These are phyloP conservation scores for California macrophylla DNA, from an alignment of 441 rosid species.

Conservation along the genomic window DNA sequence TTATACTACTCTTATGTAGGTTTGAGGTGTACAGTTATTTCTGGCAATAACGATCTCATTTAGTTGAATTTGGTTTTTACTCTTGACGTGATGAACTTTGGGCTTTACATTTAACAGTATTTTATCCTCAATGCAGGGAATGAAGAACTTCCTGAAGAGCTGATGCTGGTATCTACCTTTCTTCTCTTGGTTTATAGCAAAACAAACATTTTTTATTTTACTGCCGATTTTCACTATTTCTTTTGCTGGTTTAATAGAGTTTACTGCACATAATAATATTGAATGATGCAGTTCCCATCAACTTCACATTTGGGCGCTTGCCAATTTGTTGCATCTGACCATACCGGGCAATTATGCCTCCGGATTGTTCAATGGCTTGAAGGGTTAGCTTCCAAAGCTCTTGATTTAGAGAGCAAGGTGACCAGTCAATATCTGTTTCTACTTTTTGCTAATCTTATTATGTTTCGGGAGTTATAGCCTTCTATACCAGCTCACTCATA, in stretches of 20 bases:
- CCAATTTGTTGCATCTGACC: conserved; percentile 75
- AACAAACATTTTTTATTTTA: background rate
- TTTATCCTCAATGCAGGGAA: conserved; percentile 48
- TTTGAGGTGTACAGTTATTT: background rate
- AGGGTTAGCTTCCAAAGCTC: conserved; percentile 89
- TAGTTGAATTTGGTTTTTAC: conserved; percentile 7
- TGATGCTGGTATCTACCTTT: conserved; percentile 42
- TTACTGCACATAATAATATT: conserved; percentile 19
- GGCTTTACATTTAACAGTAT: conserved; percentile 15
- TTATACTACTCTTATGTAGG: conserved; percentile 1
- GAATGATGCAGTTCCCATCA: conserved; percentile 58
- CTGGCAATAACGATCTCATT: background rate
- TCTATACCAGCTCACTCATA: background rate
- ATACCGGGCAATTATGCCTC: conserved; percentile 83
- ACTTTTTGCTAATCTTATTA: conserved; percentile 8
- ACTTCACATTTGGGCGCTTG: conserved; percentile 94
- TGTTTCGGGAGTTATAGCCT: conserved; percentile 2
- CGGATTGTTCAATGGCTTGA: conserved; percentile 95
- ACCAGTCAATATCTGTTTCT: background rate
- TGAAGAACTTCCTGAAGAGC: conserved; percentile 62
- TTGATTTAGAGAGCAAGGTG: conserved; percentile 92
- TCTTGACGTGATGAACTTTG: conserved; percentile 9
- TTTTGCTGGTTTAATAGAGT: conserved; percentile 6
- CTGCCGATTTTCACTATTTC: conserved; percentile 3
- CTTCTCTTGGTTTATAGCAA: conserved; percentile 6